Percentiles rank a stretch among this genome's conserved stretches.
Evolutionary conservation across 1,139 yeast species (phyloP).

Genomic region (Saccharomycopsis hybrid): DNA sequence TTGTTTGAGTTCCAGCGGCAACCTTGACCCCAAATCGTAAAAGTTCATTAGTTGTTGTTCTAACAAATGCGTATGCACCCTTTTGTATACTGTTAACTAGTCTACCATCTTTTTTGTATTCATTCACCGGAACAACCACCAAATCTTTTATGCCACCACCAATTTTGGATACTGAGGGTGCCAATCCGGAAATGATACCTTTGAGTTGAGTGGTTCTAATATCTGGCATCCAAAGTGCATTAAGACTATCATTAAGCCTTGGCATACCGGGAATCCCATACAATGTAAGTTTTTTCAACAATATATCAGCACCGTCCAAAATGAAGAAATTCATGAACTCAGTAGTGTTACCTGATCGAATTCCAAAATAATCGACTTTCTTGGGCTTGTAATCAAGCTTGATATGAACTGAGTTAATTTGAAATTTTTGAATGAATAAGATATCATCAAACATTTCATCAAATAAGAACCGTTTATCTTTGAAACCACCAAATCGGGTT

Average conservation of each 20-base stretch:
- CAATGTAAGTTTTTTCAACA: slow-evolving; percentile 52
- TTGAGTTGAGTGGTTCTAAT: slow-evolving; percentile 71
- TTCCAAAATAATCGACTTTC: slow-evolving; percentile 74
- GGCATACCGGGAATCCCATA: slow-evolving; percentile 77
- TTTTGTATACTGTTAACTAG: slow-evolving; percentile 65
- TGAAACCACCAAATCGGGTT: slow-evolving; percentile 72
- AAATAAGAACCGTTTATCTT: slow-evolving; percentile 61
- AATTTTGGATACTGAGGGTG: slow-evolving; percentile 74
- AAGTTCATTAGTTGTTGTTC: slow-evolving; percentile 74
- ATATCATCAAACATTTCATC: slow-evolving; percentile 50
- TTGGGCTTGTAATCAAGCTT: slow-evolving; percentile 91
- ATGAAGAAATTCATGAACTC: slow-evolving; percentile 86
- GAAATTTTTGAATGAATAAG: slow-evolving; percentile 62
- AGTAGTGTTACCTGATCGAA: slow-evolving; percentile 77
- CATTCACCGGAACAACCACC: slow-evolving; percentile 66
- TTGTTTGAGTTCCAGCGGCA: slow-evolving; percentile 83
- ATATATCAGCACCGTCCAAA: slow-evolving; percentile 75
- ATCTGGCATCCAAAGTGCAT: slow-evolving; percentile 79
- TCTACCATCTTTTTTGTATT: slow-evolving; percentile 68
- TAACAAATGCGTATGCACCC: slow-evolving; percentile 73
- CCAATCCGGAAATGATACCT: slow-evolving; percentile 76
- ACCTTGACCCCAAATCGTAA: slow-evolving; percentile 77
- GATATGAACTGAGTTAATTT: slow-evolving; percentile 54
- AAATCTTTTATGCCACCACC: slow-evolving; percentile 75
- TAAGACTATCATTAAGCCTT: slow-evolving; percentile 47